These are phyloP conservation scores for Aureobasidium sp. DNA, from an alignment of 2,329 filamentous ascomycete species.

Conservation along the genomic window DNA sequence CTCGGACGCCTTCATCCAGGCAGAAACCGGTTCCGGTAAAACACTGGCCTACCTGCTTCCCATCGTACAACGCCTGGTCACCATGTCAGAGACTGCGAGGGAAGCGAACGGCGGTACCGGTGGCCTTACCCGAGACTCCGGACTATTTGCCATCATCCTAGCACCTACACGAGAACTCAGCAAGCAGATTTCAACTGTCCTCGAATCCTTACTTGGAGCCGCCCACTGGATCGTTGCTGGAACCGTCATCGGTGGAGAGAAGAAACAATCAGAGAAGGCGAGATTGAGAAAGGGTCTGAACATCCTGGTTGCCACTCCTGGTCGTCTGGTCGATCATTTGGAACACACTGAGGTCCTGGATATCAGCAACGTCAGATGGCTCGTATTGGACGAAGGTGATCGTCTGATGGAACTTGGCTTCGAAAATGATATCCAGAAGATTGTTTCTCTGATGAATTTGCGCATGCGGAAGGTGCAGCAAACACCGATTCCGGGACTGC, in stretches of 20 bases:
- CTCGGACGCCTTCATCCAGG: conserved; percentile 90
- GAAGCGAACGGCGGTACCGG: conserved; percentile 34
- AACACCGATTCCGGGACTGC: conserved; percentile 56
- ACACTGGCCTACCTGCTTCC: conserved; percentile 93
- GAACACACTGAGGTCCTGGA: conserved; percentile 86
- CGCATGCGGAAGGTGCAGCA: conserved; percentile 57
- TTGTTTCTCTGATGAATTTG: conserved; percentile 70
- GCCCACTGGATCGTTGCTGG: conserved; percentile 92
- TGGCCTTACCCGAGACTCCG: conserved; percentile 71
- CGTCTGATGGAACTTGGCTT: conserved; percentile 98
- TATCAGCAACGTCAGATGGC: conserved; percentile 82
- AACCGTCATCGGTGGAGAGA: conserved; percentile 67
- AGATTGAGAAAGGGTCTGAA: conserved; percentile 88
- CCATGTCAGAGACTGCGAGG: conserved; percentile 53
- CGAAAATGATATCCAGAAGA: conserved; percentile 84
- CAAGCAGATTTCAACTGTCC: conserved; percentile 82
- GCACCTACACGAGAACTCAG: conserved; percentile 90
- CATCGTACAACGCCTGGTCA: conserved; percentile 80
- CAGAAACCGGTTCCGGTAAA: conserved; percentile 95
- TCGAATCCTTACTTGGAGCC: conserved; percentile 79
- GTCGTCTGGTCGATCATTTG: conserved; percentile 82
- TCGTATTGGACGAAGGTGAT: conserved; percentile 93
- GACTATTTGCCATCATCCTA: conserved; percentile 87
- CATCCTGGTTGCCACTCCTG: conserved; percentile 90
- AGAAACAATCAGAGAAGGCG: conserved; percentile 82